Evolutionary conservation across 805 yeast genomes (phyloP), one percentile per base, ranked within the genome.

Genomic region (Wickerhamomyces tratensis): DNA sequence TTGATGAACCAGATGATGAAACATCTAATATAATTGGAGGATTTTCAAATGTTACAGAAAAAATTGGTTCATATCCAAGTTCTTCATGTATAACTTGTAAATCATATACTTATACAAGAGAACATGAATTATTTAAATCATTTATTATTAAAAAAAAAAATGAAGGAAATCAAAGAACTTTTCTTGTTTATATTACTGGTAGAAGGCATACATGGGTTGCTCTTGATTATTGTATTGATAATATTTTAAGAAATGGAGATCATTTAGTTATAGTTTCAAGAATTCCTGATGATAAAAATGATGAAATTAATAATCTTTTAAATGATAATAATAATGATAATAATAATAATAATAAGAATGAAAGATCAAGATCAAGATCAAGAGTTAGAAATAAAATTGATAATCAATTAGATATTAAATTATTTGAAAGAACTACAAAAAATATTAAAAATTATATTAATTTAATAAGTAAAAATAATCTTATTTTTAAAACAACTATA

Each of bases 121-220:
- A 38, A 25, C 36, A 43, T 25, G 37, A 43, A 2, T 26, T 41
- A 12, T 48, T 25, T 14, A 6, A 15, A 7, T 20, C 36, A 13
- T 42, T 8, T 12, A 34, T 42, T 7, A 9, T 12, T 7, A 11
- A 31, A 5, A 31, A 43, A 34, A 31, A 39, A 6, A 53, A 50
- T 31, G 45, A 49, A 6, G 20, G 20, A 4, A 20, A 20, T 4
- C 61, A 64, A 35, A 65, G 88, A 51, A 71, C 72, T 2, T 65
- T 83, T 6, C 54, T 84, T 56, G 77, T 81, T 29, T 82, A 82
- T 54, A 65, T 85, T 30, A 69, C 79, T 49, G 94, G 87, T 4
- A 64, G 91, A 45, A 69, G 65, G 43, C 91, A 84, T 62, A 81
- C 93, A 0, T 85, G 95, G 95, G 86, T 82, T 10, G 79, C 87